Evolutionary conservation across 805 yeast species (phyloP), one percentile per base, ranked within the genome.

Genomic region (Saccharomycopsis capsularis): DNA sequence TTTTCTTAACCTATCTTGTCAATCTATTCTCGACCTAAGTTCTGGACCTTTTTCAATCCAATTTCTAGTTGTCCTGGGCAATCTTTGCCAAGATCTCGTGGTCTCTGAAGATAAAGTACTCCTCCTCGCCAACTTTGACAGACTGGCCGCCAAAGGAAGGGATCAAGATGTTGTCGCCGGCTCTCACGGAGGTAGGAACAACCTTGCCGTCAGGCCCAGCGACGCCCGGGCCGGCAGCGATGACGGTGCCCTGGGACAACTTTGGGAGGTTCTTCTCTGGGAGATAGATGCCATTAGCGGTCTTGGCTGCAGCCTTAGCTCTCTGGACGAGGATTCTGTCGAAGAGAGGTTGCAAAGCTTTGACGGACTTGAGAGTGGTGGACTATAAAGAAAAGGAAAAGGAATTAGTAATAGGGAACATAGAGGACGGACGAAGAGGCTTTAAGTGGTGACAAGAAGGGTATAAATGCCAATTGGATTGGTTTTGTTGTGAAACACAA

Each of bases 321-420:
- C 97, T 85, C 74, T 90, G 97, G 55, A 93, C 96, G 56, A 93
- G 79, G 54, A 93, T 91, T 72, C 99, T 85, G 81, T 93, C 98
- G 59, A 93, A 76, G 59, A 95, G 80, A 56, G 99, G 99, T 58
- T 83, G 82, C 64, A 93, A 83, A 52, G 88, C 78, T 71, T 88
- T 84, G 61, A 87, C 93, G 57, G 86, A 81, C 68, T 86, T 88
- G 65, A 85, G 70, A 57, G 85, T 64, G 44, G 89, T 75, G 53
- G 78, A 68, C 79, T 71, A 46, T 6, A 13, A 29, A 29, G 13
- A n/a, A n/a, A n/a, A n/a, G n/a, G n/a, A n/a, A n/a, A n/a, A n/a
- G n/a, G n/a, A n/a, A n/a, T n/a, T n/a, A n/a, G n/a, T n/a, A n/a
- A n/a, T n/a, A n/a, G n/a, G n/a, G n/a, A n/a, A n/a, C n/a, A n/a